Conservation (phyloP, 2,329 filamentous ascomycete genomes). For the Hymenoscyphus repandus region DNA sequence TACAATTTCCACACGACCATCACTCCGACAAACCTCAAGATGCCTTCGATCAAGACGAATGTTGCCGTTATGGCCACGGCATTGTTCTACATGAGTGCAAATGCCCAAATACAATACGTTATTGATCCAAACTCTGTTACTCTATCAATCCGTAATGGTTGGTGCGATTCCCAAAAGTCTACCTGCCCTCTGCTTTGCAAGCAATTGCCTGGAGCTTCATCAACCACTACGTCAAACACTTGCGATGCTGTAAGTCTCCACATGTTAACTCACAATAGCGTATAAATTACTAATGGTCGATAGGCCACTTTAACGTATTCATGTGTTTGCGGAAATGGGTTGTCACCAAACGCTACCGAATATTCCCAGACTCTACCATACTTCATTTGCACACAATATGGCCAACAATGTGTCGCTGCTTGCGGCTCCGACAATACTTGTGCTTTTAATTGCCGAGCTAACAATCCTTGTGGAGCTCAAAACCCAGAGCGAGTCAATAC, state of each 20-base stretch:
- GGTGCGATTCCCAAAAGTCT: conserved; percentile 60
- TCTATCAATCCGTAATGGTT: conserved; percentile 38
- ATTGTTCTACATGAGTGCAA: conserved; percentile 37
- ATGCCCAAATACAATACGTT: conserved; percentile 49
- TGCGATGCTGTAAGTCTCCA: conserved; percentile 56
- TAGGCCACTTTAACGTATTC: conserved; percentile 59
- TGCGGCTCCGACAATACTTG: conserved; percentile 58
- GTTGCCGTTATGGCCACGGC: conserved; percentile 43
- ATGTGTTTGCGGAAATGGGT: conserved; percentile 65
- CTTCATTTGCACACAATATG: conserved; percentile 69
- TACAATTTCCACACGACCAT: not conserved
- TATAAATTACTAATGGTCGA: not conserved
- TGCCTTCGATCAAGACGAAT: conserved; percentile 48
- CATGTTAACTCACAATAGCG: not conserved
- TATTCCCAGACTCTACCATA: conserved; percentile 76
- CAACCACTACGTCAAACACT: conserved; percentile 51
- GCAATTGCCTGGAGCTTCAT: conserved; percentile 43
- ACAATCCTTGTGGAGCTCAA: conserved; percentile 69
- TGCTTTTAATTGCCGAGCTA: conserved; percentile 51
- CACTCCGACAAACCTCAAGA: conserved; percentile 27
- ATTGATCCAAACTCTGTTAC: conserved; percentile 60
- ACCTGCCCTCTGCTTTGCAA: conserved; percentile 70
- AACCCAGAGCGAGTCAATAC: conserved; percentile 56
- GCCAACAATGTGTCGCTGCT: conserved; percentile 57
- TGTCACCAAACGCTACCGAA: conserved; percentile 66